phyloP scores from a whole-genome alignment of 1,284 basidiomycete species.

The Hemileia vastatrix region DNA sequence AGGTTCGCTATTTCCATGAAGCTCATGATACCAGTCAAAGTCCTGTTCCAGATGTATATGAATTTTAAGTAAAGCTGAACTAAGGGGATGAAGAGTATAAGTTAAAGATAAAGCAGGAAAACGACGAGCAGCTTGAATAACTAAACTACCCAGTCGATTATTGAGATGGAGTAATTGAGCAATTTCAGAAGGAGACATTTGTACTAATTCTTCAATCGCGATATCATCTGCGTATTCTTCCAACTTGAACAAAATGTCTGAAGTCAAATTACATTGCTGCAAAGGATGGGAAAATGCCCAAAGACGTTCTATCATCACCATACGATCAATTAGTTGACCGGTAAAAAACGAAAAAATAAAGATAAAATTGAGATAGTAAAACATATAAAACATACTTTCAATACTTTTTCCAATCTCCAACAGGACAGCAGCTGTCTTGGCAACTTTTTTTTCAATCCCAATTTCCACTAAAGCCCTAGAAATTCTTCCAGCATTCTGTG shows the following conservation, averaged over 20 bases:
- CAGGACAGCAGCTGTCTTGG: constrained; percentile 65
- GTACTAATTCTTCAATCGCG: constrained; percentile 63
- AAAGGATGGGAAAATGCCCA: constrained; percentile 97
- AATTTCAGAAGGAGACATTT: constrained; percentile 63
- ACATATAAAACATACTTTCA: constrained; percentile 33
- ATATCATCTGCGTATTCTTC: constrained; percentile 76
- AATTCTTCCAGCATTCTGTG: constrained; percentile 83
- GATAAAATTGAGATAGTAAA: not conserved
- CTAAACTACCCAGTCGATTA: constrained; percentile 67
- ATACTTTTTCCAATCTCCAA: constrained; percentile 76
- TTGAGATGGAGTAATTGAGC: constrained; percentile 80
- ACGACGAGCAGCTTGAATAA: constrained; percentile 69
- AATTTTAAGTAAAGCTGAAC: constrained; percentile 72
- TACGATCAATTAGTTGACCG: constrained; percentile 70
- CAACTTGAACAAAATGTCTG: constrained; percentile 71
- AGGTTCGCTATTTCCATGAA: constrained; percentile 69
- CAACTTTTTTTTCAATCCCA: constrained; percentile 83
- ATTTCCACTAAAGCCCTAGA: constrained; percentile 89
- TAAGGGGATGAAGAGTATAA: constrained; percentile 70
- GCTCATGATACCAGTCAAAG: constrained; percentile 75
- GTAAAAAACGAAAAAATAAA: not conserved
- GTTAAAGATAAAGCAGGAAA: constrained; percentile 69
- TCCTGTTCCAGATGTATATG: constrained; percentile 56
- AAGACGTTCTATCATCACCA: constrained; percentile 63
- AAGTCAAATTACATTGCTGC: constrained; percentile 61